Conservation (phyloP, 2,329 filamentous ascomycete genomes). For the Pyrenophora graminea region DNA sequence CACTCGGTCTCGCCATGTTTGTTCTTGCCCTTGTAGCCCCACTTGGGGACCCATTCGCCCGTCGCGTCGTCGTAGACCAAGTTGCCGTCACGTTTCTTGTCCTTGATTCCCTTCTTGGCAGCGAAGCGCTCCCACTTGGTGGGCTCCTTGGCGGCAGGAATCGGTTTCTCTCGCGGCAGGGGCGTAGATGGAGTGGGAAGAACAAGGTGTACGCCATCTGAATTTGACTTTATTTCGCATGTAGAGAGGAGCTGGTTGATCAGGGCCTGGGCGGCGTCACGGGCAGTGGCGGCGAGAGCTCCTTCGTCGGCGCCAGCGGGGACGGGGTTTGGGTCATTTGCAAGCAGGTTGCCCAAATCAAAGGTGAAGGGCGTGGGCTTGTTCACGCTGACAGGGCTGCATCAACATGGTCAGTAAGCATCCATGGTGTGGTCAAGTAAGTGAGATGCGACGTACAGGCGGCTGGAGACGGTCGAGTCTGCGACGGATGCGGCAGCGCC, state of each 20-base stretch:
- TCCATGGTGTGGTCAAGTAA: slow-evolving; percentile 1
- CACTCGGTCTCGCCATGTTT: slow-evolving; percentile 83
- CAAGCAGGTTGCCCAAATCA: slow-evolving; percentile 85
- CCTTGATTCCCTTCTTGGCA: slow-evolving; percentile 93
- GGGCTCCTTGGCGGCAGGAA: slow-evolving; percentile 77
- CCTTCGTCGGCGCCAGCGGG: slow-evolving; percentile 64
- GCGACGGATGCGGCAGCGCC: slow-evolving; percentile 34
- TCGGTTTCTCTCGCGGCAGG: slow-evolving; percentile 88
- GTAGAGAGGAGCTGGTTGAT: slow-evolving; percentile 94
- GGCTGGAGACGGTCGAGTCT: slow-evolving; percentile 38
- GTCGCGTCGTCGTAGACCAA: slow-evolving; percentile 81
- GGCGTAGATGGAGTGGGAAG: slow-evolving; percentile 72
- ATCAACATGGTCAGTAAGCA: background rate
- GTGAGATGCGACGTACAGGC: slow-evolving; percentile 33
- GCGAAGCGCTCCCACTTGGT: slow-evolving; percentile 98
- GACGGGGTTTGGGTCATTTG: slow-evolving; percentile 84
- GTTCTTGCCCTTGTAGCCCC: slow-evolving; percentile 91
- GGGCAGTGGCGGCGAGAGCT: slow-evolving; percentile 72
- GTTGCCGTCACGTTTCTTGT: slow-evolving; percentile 81
- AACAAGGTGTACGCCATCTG: slow-evolving; percentile 73
- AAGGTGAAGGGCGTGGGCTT: slow-evolving; percentile 92
- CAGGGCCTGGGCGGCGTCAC: slow-evolving; percentile 87
- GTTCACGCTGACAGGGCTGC: slow-evolving; percentile 48
- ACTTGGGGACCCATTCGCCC: slow-evolving; percentile 89
- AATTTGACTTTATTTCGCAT: slow-evolving; percentile 74